Percentiles rank a stretch among this genome's conserved stretches.
These are phyloP conservation scores for Backusella tuberculispora DNA, from an alignment of 192 early-diverging fungal species.

Conservation along the genomic window DNA sequence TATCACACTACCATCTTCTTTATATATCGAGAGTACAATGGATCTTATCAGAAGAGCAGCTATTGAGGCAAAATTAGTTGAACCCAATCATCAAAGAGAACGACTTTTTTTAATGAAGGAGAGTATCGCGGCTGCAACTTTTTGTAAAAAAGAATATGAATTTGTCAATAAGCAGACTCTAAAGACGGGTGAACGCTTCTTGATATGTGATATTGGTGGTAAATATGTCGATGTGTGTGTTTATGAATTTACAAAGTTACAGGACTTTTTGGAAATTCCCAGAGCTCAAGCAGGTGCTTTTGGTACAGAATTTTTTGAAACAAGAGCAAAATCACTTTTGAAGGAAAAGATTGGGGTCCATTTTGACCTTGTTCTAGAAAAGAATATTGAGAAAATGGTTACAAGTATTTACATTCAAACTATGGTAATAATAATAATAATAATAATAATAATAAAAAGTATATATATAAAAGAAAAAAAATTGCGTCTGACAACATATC, in stretches of 20 bases:
- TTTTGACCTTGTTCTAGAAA: not conserved
- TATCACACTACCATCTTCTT: not conserved
- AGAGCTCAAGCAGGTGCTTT: not conserved
- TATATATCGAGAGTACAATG: not conserved
- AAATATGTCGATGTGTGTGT: not conserved
- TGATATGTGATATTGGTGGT: slow-evolving; percentile 7
- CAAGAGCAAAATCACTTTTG: slow-evolving; percentile 1
- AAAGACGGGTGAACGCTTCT: not conserved
- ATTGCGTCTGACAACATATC: no score
- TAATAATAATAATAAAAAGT: no score
- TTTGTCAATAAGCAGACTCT: not conserved
- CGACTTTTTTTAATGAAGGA: not conserved
- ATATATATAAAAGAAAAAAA: not conserved
- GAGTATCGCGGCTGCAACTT: not conserved
- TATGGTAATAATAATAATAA: not conserved
- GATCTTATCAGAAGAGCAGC: slow-evolving; percentile 2
- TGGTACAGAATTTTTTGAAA: not conserved
- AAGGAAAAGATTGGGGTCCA: not conserved
- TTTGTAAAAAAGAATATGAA: slow-evolving; percentile 5
- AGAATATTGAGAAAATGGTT: not conserved
- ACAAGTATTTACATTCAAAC: not conserved
- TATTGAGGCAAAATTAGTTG: not conserved
- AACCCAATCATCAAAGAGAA: not conserved
- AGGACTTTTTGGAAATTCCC: not conserved
- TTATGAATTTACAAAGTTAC: slow-evolving; percentile 1